Conservation (phyloP, 768 basidiomycete species). For the Sarcodon aspratus region DNA sequence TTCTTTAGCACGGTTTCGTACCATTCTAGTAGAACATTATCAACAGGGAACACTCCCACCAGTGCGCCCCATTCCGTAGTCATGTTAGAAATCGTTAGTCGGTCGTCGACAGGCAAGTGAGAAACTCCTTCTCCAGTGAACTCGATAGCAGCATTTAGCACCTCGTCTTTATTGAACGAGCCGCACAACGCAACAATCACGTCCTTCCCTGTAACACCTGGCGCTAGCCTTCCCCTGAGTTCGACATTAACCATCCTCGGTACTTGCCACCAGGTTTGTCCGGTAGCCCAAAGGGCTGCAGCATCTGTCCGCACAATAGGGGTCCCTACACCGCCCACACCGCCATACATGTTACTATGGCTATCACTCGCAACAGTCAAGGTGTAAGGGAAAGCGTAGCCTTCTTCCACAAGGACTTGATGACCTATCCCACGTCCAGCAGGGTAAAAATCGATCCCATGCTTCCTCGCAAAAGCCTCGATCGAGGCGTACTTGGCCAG, state of each 20-base stretch:
- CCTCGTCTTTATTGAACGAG: constrained; percentile 92
- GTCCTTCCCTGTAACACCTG: constrained; percentile 96
- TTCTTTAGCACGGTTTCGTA: constrained; percentile 67
- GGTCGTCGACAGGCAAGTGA: constrained; percentile 76
- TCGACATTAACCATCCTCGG: constrained; percentile 96
- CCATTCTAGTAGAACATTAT: constrained; percentile 74
- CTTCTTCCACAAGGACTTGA: constrained; percentile 95
- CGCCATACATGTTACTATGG: constrained; percentile 99
- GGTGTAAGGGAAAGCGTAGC: constrained; percentile 93
- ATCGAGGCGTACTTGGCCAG: constrained; percentile 86
- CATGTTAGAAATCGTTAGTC: constrained; percentile 98
- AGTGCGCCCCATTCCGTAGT: constrained; percentile 99
- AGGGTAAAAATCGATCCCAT: constrained; percentile 79
- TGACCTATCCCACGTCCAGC: constrained; percentile 97
- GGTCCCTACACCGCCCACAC: constrained; percentile 93
- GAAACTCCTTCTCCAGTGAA: constrained; percentile 85
- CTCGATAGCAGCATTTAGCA: constrained; percentile 93
- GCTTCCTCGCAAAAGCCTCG: constrained; percentile 77
- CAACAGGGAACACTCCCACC: constrained; percentile 90
- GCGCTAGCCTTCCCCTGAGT: constrained; percentile 65
- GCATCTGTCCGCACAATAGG: constrained; percentile 95
- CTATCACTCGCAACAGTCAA: constrained; percentile 95
- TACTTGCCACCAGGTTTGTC: constrained; percentile 99
- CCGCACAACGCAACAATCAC: constrained; percentile 96
- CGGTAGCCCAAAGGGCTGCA: constrained; percentile 95